phyloP scores from a whole-genome alignment of 768 basidiomycete genomes.

The Coprinopsis sp. region DNA sequence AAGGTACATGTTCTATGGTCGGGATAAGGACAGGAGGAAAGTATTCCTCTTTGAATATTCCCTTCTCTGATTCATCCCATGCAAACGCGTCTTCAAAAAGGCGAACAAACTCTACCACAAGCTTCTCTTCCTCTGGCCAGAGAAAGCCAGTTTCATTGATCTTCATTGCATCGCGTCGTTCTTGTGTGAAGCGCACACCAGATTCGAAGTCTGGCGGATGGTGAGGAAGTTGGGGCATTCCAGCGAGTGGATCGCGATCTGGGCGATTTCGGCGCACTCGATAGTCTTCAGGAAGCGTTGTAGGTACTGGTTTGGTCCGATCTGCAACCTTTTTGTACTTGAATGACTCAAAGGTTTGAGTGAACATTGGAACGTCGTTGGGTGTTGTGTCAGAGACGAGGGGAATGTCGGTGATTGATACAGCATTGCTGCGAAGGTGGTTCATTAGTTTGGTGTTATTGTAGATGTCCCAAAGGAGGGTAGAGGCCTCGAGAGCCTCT shows the following conservation, averaged over 20 bases:
- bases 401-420: not conserved
- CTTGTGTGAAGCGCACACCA: conserved; percentile 19
- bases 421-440: not conserved
- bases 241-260: conserved; percentile 24
- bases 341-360: conserved; percentile 4
- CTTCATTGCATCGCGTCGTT: conserved; percentile 21
- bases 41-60: conserved; percentile 21
- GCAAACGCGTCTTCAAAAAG: conserved; percentile 33
- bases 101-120: conserved; percentile 26
- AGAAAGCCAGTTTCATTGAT: conserved; percentile 28
- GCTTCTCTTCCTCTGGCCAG: conserved; percentile 29
- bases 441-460: not conserved
- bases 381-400: not conserved
- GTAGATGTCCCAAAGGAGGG: no score
- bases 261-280: conserved; percentile 26
- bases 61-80: conserved; percentile 25
- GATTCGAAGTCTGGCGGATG: conserved; percentile 31
- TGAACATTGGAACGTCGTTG: not conserved
- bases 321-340: conserved; percentile 31
- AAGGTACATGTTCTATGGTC: conserved; percentile 28
- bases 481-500: no score
- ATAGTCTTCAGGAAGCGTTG: conserved; percentile 29
- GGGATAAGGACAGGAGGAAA: conserved; percentile 22
- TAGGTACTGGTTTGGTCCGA: conserved; percentile 28
- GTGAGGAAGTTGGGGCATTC: conserved; percentile 22